Evolutionary conservation across 1,284 basidiomycete species (phyloP).

Genomic region (Rhodotorula sp.): DNA sequence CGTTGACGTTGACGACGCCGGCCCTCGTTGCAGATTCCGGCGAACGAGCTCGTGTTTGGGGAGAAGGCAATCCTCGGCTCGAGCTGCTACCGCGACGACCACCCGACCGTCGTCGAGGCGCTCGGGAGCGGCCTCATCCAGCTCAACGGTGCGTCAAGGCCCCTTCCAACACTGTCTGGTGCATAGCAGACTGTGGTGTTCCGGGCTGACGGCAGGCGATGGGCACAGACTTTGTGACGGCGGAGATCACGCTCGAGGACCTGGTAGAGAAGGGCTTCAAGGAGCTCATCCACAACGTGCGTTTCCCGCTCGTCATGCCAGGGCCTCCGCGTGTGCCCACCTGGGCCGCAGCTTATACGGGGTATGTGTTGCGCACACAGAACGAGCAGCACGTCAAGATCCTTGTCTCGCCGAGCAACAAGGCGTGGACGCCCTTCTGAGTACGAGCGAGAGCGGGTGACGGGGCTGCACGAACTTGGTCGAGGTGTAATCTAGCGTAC

Average conservation of each 20-base stretch:
- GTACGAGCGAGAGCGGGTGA: too few relatives aligned
- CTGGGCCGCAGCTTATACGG: background rate
- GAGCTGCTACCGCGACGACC: constrained; percentile 42
- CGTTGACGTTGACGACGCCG: background rate
- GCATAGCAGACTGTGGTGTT: too few relatives aligned
- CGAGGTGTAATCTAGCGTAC: too few relatives aligned
- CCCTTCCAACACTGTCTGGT: background rate
- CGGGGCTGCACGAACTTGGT: too few relatives aligned
- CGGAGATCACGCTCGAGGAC: constrained; percentile 48
- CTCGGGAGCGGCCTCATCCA: constrained; percentile 47
- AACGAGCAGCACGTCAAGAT: constrained; percentile 37
- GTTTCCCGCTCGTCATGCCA: background rate
- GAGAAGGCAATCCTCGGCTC: constrained; percentile 47
- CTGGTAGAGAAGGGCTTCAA: constrained; percentile 50
- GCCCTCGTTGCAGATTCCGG: constrained; percentile 38
- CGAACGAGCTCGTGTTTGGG: constrained; percentile 46
- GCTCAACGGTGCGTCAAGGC: constrained; percentile 36
- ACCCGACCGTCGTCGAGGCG: constrained; percentile 46
- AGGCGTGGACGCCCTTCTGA: background rate
- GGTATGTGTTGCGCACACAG: background rate
- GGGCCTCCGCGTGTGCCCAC: background rate
- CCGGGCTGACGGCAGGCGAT: too few relatives aligned
- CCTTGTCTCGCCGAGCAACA: constrained; percentile 27
- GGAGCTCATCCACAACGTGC: constrained; percentile 47
- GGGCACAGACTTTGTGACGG: constrained; percentile 45